Percentiles rank a stretch among this genome's conserved stretches.
These are phyloP conservation scores for Meripilus lineatus DNA, from an alignment of 1,284 basidiomycete species.

Conservation along the genomic window DNA sequence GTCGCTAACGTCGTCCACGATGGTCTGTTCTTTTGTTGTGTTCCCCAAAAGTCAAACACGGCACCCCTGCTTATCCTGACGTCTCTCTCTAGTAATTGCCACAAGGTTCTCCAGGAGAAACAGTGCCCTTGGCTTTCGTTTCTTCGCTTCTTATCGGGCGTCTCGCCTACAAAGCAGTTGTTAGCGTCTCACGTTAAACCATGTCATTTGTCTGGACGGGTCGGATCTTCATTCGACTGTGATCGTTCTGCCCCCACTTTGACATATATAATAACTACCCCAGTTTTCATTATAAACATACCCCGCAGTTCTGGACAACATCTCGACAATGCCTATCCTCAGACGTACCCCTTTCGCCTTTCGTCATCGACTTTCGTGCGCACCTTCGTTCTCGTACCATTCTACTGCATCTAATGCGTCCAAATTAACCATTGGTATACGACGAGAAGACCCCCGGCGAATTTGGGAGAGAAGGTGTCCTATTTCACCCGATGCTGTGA, in stretches of 20 bases:
- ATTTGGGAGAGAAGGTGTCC: constrained; percentile 89
- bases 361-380: constrained; percentile 5
- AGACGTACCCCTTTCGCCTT: constrained; percentile 21
- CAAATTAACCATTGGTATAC: constrained; percentile 52
- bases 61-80: too few species aligned
- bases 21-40: too few species aligned
- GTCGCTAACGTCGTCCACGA: too few species aligned
- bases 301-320: not conserved
- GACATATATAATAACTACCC: not conserved
- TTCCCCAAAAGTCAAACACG: too few species aligned
- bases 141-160: too few species aligned
- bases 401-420: not conserved
- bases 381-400: constrained; percentile 2
- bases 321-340: constrained; percentile 19
- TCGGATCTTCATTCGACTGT: not conserved
- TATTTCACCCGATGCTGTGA: constrained; percentile 71
- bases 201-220: not conserved
- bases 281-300: not conserved
- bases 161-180: too few species aligned
- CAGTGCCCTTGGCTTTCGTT: too few species aligned
- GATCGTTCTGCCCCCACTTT: not conserved
- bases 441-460: constrained; percentile 73
- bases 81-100: too few species aligned
- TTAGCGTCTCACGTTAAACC: not conserved
- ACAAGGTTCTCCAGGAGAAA: too few species aligned